Conservation (phyloP, 2,329 filamentous ascomycete species). For the Aspergillus eucalypticola region DNA sequence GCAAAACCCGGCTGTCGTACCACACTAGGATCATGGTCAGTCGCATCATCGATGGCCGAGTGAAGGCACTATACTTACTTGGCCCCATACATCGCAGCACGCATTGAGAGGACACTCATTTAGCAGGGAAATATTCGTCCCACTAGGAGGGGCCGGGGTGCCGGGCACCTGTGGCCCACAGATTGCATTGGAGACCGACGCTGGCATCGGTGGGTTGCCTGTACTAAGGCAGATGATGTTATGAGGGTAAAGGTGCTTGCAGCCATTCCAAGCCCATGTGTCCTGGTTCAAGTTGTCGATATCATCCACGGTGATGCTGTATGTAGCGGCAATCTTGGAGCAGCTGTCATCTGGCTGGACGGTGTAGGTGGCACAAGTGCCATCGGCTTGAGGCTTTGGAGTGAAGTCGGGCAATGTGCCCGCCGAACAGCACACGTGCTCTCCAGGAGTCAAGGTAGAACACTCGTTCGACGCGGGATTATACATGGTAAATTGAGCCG, state of each 20-base stretch:
- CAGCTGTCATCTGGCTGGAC: conserved; percentile 41
- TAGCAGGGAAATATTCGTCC: conserved; percentile 36
- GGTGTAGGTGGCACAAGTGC: conserved; percentile 41
- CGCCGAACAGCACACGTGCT: conserved; percentile 41
- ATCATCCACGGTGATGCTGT: conserved; percentile 40
- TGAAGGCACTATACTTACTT: neutral
- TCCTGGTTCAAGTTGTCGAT: conserved; percentile 45
- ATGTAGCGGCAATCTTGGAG: conserved; percentile 30
- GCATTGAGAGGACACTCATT: conserved; percentile 51
- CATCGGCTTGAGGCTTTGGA: conserved; percentile 38
- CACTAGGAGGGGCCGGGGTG: conserved; percentile 32
- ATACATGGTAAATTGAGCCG: conserved; percentile 41
- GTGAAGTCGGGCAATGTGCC: conserved; percentile 40
- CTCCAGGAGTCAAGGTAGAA: conserved; percentile 32
- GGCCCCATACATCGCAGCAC: conserved; percentile 48
- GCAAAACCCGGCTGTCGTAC: conserved; percentile 49
- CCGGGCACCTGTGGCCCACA: conserved; percentile 51
- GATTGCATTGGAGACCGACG: conserved; percentile 36
- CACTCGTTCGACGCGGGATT: conserved; percentile 36
- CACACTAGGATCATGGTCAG: conserved; percentile 37
- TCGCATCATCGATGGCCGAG: neutral
- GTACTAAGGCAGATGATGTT: conserved; percentile 44
- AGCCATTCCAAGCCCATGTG: conserved; percentile 50
- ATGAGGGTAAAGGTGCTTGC: conserved; percentile 33
- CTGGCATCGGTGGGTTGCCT: conserved; percentile 45